phyloP scores from a whole-genome alignment of 306 rosid species.

The Lablab purpureus region DNA sequence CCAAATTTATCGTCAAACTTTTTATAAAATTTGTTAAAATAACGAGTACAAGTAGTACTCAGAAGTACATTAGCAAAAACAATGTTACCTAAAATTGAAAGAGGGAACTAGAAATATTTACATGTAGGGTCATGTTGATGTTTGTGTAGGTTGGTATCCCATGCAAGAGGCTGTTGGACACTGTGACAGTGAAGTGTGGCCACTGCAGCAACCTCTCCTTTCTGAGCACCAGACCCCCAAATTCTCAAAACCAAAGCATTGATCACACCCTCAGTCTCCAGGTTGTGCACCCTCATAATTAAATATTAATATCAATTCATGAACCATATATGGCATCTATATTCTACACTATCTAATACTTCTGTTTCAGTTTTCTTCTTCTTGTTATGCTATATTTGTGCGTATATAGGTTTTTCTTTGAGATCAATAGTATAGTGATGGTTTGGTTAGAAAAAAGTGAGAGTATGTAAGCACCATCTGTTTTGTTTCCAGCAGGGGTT shows the following conservation, averaged over 20 bases:
- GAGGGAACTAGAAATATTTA: neutral
- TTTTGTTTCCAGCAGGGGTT: conserved; percentile 63
- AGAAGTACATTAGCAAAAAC: neutral
- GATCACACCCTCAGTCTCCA: conserved; percentile 79
- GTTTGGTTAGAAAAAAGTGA: conserved; percentile 13
- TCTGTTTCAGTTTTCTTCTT: conserved; percentile 12
- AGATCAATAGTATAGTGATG: neutral
- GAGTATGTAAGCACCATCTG: neutral
- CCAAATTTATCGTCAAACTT: neutral
- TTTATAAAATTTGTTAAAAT: neutral
- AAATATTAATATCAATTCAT: neutral
- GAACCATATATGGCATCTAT: neutral
- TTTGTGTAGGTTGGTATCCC: conserved; percentile 88
- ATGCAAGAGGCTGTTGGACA: conserved; percentile 85
- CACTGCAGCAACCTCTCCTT: conserved; percentile 96
- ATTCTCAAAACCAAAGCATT: conserved; percentile 61
- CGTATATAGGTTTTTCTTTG: neutral
- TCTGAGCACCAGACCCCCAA: conserved; percentile 82
- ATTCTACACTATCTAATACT: neutral
- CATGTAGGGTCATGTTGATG: conserved; percentile 15
- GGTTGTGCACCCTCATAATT: conserved; percentile 46
- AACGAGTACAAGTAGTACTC: neutral
- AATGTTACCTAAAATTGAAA: conserved; percentile 30
- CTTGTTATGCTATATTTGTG: neutral
- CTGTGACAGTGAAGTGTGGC: conserved; percentile 98